Percentiles rank a stretch among this genome's conserved stretches.
These are phyloP conservation scores for Cryphonectria carpinicola DNA, from an alignment of 2,329 filamentous ascomycete species.

Conservation along the genomic window DNA sequence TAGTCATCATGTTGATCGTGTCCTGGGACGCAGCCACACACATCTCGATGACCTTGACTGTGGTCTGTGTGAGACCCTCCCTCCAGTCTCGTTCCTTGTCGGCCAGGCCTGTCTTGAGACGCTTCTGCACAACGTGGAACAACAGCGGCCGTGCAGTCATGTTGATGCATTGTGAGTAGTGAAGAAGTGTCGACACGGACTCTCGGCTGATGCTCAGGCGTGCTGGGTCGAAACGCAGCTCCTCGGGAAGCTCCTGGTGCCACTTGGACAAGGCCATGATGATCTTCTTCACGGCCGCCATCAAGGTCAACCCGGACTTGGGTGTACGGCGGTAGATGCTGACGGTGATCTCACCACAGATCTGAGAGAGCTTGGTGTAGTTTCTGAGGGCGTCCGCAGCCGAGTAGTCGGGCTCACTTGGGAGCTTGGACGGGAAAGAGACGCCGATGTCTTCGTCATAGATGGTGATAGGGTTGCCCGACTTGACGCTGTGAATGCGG, in stretches of 20 bases:
- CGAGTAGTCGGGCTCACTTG: slow-evolving; percentile 45
- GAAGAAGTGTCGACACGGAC: slow-evolving; percentile 54
- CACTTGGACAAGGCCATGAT: slow-evolving; percentile 53
- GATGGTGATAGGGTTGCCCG: slow-evolving; percentile 58
- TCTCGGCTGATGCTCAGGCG: slow-evolving; percentile 52
- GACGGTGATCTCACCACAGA: slow-evolving; percentile 51
- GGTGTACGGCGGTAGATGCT: slow-evolving; percentile 50
- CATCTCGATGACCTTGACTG: slow-evolving; percentile 55
- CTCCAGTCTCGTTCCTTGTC: slow-evolving; percentile 49
- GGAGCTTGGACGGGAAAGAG: slow-evolving; percentile 40
- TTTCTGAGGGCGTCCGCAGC: slow-evolving; percentile 53
- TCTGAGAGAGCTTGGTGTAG: slow-evolving; percentile 57
- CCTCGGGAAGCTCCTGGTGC: slow-evolving; percentile 51
- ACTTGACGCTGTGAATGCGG: slow-evolving; percentile 56
- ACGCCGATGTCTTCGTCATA: slow-evolving; percentile 58
- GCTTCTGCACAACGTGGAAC: slow-evolving; percentile 56
- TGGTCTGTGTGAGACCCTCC: slow-evolving; percentile 50
- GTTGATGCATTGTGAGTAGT: slow-evolving; percentile 62
- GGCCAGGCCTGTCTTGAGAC: slow-evolving; percentile 43
- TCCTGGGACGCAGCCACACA: slow-evolving; percentile 55
- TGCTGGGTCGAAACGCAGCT: slow-evolving; percentile 52
- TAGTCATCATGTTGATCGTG: slow-evolving; percentile 52
- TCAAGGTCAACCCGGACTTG: slow-evolving; percentile 50
- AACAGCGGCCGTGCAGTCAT: slow-evolving; percentile 59
- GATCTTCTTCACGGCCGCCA: slow-evolving; percentile 55